Conservation (phyloP, 805 yeast species). For the Yarrowia sp. region DNA sequence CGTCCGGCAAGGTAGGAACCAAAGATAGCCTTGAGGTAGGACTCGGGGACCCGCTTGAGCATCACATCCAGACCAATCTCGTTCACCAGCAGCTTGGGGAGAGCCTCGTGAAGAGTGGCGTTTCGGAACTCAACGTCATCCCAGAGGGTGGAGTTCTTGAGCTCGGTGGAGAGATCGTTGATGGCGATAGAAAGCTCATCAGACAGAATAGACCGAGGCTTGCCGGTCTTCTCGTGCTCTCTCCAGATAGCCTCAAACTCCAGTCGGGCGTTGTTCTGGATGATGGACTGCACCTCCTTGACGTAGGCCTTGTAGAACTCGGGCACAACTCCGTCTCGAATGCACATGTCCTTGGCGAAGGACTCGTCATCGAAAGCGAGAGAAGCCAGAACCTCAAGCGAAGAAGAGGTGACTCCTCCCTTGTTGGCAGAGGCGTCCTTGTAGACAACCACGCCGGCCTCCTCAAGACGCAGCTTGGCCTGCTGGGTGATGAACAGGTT, state of each 20-base stretch:
- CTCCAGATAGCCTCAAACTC: slow-evolving; percentile 90
- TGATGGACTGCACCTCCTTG: slow-evolving; percentile 70
- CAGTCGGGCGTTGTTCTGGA: slow-evolving; percentile 71
- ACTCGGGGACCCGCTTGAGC: slow-evolving; percentile 74
- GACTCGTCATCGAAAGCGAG: slow-evolving; percentile 83
- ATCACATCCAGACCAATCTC: slow-evolving; percentile 63
- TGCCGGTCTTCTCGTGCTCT: slow-evolving; percentile 61
- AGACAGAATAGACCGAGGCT: slow-evolving; percentile 62
- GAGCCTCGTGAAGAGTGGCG: slow-evolving; percentile 68
- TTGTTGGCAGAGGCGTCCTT: slow-evolving; percentile 97
- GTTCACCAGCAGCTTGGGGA: slow-evolving; percentile 69
- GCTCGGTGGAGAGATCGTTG: slow-evolving; percentile 80
- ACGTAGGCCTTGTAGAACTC: slow-evolving; percentile 81
- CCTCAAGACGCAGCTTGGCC: slow-evolving; percentile 82
- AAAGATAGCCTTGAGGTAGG: slow-evolving; percentile 83
- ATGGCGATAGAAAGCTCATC: slow-evolving; percentile 80
- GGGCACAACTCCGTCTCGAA: slow-evolving; percentile 53
- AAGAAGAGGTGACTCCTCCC: slow-evolving; percentile 98
- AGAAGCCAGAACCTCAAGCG: slow-evolving; percentile 92
- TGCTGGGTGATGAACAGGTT: slow-evolving; percentile 92
- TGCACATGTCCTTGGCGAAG: slow-evolving; percentile 77
- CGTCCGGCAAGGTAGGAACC: slow-evolving; percentile 82
- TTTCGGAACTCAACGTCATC: slow-evolving; percentile 75
- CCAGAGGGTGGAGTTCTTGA: slow-evolving; percentile 80
- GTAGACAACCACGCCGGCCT: slow-evolving; percentile 81